Evolutionary conservation across 176 grass and related monocot genomes (phyloP), one percentile per base, ranked within the genome.

Genomic region (Phragmites australis): DNA sequence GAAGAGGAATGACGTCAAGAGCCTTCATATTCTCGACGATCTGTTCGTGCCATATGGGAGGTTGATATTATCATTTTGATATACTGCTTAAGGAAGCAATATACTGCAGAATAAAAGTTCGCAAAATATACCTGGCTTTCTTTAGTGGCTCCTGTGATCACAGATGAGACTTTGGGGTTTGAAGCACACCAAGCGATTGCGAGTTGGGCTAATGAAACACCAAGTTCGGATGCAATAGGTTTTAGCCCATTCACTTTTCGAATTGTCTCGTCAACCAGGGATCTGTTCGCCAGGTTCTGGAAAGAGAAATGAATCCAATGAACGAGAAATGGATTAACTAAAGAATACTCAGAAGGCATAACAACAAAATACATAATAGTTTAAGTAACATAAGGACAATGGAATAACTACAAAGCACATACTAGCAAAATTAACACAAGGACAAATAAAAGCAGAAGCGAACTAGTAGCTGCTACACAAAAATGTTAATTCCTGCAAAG

Each of bases 131-230:
- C 97, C 97, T 99, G 97, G 84, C 67, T 88, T 84, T 99, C 97
- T 83, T 99, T 99, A 30, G 97, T 99, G 29, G 97, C 90, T 56
- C 96, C 95, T 25, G 96, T 99, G 78, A 99, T 99, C 82, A 99
- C 92, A 18, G 96, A 95, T 8, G 96, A 99, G 68, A 99, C 93
- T 6, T 95, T 88, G 23, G 96, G 96, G 52, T 99, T 99, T 44
- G 96, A 91, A 39, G 93, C 93, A 57, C 96, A 99, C 96, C 96
- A 99, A 25, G 96, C 96, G 61, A 99, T 95, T 19, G 90, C 79
- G 40, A 99, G 96, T 40, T 99, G 96, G 41, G 96, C 83, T 61
- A 99, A 74, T 0, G 96, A 86, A 70, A 99, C 90, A 12, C 84
- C 96, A 42, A 99, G 82, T 52, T 89, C 96, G 18, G 88, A 68